Conservation (phyloP, 73 alveolate species). For the Symbiodinium pilosum region DNA sequence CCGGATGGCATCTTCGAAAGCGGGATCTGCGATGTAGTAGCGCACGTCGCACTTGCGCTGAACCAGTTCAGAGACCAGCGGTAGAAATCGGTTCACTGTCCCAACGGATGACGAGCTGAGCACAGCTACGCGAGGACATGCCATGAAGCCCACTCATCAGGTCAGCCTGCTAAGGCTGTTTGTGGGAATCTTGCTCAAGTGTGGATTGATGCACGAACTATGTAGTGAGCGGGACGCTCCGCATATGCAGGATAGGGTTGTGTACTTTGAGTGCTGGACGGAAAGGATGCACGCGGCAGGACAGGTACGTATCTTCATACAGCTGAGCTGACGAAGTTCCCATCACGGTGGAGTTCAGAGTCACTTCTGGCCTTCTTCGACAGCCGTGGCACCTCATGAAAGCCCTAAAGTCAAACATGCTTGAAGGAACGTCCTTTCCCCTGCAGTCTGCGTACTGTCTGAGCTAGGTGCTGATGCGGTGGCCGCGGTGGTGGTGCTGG, state of each 20-base stretch:
- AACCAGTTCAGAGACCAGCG: background rate
- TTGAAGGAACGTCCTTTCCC: no score
- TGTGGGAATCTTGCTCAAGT: no score
- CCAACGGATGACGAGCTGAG: slow-evolving; percentile 16
- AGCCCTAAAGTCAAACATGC: background rate
- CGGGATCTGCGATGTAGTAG: slow-evolving; percentile 17
- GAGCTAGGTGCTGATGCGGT: background rate
- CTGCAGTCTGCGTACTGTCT: background rate
- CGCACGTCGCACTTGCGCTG: background rate
- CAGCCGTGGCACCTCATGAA: background rate
- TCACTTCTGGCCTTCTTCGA: background rate
- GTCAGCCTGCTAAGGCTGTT: no score
- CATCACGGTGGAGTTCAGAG: background rate
- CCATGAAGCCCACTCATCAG: no score
- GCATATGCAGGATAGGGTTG: no score
- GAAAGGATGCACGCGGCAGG: no score
- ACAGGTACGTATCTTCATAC: no score
- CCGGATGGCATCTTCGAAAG: background rate
- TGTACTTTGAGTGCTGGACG: no score
- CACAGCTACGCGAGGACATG: slow-evolving; percentile 5
- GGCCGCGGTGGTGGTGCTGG: background rate
- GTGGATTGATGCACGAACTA: no score
- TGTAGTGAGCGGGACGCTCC: no score
- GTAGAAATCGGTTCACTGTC: slow-evolving; percentile 14
- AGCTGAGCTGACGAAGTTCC: background rate